phyloP scores from a whole-genome alignment of 768 basidiomycete genomes.

The Sarcodon aspratus region DNA sequence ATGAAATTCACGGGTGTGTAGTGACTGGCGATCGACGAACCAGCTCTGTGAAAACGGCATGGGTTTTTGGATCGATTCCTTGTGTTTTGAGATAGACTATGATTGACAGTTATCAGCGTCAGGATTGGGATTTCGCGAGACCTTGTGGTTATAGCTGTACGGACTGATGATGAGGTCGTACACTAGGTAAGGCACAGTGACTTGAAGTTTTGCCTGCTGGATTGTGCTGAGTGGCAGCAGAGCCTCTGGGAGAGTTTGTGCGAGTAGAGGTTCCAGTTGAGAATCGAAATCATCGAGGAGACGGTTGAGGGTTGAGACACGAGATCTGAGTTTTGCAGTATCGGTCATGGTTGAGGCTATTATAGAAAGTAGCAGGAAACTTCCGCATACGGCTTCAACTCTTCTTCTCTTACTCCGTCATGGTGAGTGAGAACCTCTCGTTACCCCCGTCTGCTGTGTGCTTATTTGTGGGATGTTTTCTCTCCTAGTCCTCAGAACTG shows the following conservation, averaged over 20 bases:
- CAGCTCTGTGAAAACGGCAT: constrained; percentile 67
- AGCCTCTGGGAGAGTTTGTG: constrained; percentile 58
- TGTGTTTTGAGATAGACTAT: constrained; percentile 73
- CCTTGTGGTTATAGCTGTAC: constrained; percentile 12
- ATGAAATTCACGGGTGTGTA: neutral
- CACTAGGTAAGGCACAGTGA: constrained; percentile 67
- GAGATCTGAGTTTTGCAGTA: constrained; percentile 22
- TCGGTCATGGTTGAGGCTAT: constrained; percentile 10
- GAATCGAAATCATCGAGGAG: constrained; percentile 65
- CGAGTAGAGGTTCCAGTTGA: constrained; percentile 52
- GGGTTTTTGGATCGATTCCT: constrained; percentile 71
- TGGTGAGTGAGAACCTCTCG: neutral
- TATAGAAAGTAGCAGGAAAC: neutral
- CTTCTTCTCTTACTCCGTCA: too few species aligned
- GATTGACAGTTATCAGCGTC: neutral
- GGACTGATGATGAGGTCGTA: constrained; percentile 82
- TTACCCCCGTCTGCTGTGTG: neutral
- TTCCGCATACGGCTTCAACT: neutral
- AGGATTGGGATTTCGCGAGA: neutral
- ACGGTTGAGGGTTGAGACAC: constrained; percentile 34
- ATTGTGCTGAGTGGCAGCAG: constrained; percentile 53
- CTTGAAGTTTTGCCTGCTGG: constrained; percentile 76
- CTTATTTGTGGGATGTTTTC: neutral
- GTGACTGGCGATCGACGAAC: constrained; percentile 20
- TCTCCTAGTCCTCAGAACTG: constrained; percentile 70